Percentiles rank a stretch among this genome's conserved stretches.
Evolutionary conservation across 176 grass and related monocot species (phyloP).

Genomic region (Poa pratensis): DNA sequence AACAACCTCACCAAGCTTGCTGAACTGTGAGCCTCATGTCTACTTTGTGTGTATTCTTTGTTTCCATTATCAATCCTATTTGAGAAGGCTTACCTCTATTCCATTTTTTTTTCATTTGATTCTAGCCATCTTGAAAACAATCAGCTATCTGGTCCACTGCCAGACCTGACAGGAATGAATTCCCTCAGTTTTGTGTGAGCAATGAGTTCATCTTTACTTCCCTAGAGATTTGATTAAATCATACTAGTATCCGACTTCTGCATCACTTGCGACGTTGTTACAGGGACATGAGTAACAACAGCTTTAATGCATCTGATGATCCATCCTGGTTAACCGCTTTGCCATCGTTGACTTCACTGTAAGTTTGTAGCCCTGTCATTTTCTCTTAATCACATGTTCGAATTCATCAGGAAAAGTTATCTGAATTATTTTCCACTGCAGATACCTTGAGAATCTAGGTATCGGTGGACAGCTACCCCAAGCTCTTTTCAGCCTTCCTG

Average conservation of each 20-base stretch:
- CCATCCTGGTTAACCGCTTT: slow-evolving; percentile 74
- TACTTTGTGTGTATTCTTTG: neutral
- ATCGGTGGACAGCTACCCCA: slow-evolving; percentile 62
- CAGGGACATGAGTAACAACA: slow-evolving; percentile 93
- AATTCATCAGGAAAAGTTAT: neutral
- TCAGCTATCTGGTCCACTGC: slow-evolving; percentile 61
- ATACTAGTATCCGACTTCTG: neutral
- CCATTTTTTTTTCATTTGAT: slow-evolving; percentile 23
- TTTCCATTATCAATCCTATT: slow-evolving; percentile 25
- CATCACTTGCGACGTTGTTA: neutral
- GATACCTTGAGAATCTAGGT: slow-evolving; percentile 62
- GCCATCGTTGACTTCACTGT: slow-evolving; percentile 78
- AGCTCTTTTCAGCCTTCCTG: slow-evolving; percentile 60
- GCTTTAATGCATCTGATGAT: slow-evolving; percentile 62
- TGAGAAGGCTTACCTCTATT: slow-evolving; percentile 16
- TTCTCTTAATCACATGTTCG: neutral
- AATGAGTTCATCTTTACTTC: neutral
- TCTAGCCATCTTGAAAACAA: slow-evolving; percentile 76
- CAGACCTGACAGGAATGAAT: slow-evolving; percentile 71
- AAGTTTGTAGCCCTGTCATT: neutral
- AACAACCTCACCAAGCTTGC: slow-evolving; percentile 68
- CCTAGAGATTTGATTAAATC: neutral
- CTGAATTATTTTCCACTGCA: slow-evolving; percentile 36
- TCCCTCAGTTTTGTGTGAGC: slow-evolving; percentile 86
- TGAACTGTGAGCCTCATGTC: slow-evolving; percentile 68